A percentile compares a stretch with the other conserved stretches of the same genome.
phyloP scores from a whole-genome alignment of 2,329 filamentous ascomycete species.

The Diaporthe sp. region DNA sequence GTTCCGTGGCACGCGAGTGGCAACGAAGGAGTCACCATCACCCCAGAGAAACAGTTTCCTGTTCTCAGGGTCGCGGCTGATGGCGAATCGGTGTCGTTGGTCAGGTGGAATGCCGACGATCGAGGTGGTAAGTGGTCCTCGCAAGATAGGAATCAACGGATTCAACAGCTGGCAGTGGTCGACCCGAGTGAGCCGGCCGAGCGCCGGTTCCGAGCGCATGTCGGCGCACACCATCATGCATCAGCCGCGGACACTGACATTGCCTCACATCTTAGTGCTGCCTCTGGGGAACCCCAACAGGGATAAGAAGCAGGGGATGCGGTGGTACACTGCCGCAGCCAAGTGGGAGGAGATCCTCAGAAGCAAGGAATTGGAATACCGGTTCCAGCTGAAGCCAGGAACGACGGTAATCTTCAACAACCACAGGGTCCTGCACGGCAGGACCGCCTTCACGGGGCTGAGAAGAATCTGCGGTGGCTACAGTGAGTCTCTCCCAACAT shows the following conservation, averaged over 20 bases:
- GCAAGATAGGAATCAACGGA: background rate
- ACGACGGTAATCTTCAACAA: conserved; percentile 91
- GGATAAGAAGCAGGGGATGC: conserved; percentile 44
- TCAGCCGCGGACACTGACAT: conserved; percentile 13
- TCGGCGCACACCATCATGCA: no score
- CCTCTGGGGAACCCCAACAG: conserved; percentile 56
- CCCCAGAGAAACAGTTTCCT: conserved; percentile 77
- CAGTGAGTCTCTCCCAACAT: conserved; percentile 67
- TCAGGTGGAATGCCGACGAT: conserved; percentile 96
- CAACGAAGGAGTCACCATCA: conserved; percentile 85
- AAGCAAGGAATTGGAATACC: conserved; percentile 76
- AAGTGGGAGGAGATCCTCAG: conserved; percentile 80
- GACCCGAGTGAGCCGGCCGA: background rate
- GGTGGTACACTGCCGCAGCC: conserved; percentile 85
- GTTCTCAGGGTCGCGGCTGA: conserved; percentile 74
- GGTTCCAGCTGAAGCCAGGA: conserved; percentile 86
- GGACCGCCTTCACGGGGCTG: conserved; percentile 85
- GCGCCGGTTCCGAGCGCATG: background rate
- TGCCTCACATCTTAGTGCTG: conserved; percentile 57
- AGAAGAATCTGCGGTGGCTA: conserved; percentile 93
- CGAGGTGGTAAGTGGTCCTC: conserved; percentile 62
- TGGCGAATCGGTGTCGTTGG: conserved; percentile 40
- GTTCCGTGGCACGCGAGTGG: conserved; percentile 90
- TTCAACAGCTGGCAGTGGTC: background rate
- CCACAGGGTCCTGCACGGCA: conserved; percentile 92